phyloP scores from a whole-genome alignment of 495 filamentous ascomycete genomes.

The Ramalina peruviana region DNA sequence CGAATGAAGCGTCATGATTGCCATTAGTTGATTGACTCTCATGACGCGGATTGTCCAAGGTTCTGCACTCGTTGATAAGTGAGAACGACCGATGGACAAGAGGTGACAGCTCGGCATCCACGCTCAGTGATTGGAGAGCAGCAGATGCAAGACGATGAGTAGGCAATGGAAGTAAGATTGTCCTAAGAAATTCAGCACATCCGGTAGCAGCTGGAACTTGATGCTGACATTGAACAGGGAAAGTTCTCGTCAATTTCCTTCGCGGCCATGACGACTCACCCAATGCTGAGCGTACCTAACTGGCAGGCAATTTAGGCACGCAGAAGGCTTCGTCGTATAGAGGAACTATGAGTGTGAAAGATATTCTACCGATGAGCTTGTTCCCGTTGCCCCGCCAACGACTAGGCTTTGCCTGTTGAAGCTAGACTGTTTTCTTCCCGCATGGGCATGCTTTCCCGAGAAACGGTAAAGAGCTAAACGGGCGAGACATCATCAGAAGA shows the following conservation, averaged over 20 bases:
- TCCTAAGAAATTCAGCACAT: constrained; percentile 32
- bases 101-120: constrained; percentile 79
- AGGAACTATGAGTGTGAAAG: neutral
- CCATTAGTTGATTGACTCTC: constrained; percentile 3
- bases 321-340: neutral
- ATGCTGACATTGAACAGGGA: constrained; percentile 55
- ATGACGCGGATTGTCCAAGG: no score
- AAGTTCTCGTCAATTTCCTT: constrained; percentile 36
- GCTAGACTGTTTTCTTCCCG: neutral
- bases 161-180: constrained; percentile 71
- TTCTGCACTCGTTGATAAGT: constrained; percentile 26
- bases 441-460: neutral
- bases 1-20: neutral
- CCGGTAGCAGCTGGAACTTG: neutral
- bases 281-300: neutral
- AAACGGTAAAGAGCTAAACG: neutral
- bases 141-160: constrained; percentile 63
- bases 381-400: neutral
- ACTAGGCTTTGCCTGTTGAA: neutral
- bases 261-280: constrained; percentile 9
- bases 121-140: constrained; percentile 60
- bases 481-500: no score
- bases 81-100: constrained; percentile 61
- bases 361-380: neutral
- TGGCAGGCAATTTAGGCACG: no score